phyloP scores from a whole-genome alignment of 257 asterid species.

The Gentiana dahurica region DNA sequence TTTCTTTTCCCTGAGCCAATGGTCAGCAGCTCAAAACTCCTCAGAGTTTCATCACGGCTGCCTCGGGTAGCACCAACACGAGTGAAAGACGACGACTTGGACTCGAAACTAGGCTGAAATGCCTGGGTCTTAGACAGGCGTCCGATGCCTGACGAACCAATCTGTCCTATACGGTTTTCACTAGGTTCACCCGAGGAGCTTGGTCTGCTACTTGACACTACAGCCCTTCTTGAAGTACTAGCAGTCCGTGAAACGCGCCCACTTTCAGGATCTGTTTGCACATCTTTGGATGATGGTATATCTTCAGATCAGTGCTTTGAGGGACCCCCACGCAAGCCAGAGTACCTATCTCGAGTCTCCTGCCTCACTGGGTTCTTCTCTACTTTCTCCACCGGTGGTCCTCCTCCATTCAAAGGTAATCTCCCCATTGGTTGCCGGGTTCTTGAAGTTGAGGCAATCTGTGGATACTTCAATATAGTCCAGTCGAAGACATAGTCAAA shows the following conservation, averaged over 20 bases:
- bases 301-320: conserved; percentile 50
- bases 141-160: conserved; percentile 39
- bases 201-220: conserved; percentile 51
- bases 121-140: conserved; percentile 49
- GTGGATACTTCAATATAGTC: conserved; percentile 82
- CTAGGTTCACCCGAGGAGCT: conserved; percentile 66
- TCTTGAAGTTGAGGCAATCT: conserved; percentile 69
- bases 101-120: conserved; percentile 51
- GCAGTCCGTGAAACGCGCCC: conserved; percentile 48
- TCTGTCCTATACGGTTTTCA: conserved; percentile 37
- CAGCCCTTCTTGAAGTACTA: conserved; percentile 57
- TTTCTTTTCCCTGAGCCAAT: conserved; percentile 74
- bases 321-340: conserved; percentile 47
- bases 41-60: conserved; percentile 55
- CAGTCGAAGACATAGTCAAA: conserved; percentile 89
- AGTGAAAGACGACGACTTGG: conserved; percentile 55
- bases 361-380: conserved; percentile 65
- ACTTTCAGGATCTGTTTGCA: conserved; percentile 51
- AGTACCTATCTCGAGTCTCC: conserved; percentile 48
- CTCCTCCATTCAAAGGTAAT: conserved; percentile 44
- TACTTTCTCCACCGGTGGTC: conserved; percentile 42
- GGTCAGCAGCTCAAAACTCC: conserved; percentile 75
- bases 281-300: conserved; percentile 52
- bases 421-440: conserved; percentile 51
- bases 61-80: conserved; percentile 55